Percentiles rank a stretch among this genome's conserved stretches.
Evolutionary conservation across 495 filamentous ascomycete species (phyloP).

Genomic region (Penicillium desertorum): DNA sequence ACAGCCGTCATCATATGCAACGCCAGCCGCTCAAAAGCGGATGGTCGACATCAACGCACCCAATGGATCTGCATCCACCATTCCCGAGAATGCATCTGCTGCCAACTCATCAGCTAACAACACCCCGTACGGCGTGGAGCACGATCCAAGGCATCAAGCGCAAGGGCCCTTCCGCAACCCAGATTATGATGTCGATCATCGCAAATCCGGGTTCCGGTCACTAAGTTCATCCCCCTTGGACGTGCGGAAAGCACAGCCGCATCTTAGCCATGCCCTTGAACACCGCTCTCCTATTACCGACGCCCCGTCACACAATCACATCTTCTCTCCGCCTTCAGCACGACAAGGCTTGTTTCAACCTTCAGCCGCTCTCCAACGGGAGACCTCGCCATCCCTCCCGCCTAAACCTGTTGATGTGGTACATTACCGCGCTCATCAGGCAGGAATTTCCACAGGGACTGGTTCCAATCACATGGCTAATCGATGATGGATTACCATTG

Average conservation of each 20-base stretch:
- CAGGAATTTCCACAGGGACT: constrained; percentile 30
- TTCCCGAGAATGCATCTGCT: constrained; percentile 52
- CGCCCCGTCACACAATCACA: constrained; percentile 31
- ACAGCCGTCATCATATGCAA: constrained; percentile 44
- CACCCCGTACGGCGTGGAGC: constrained; percentile 47
- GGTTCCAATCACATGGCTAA: constrained; percentile 40
- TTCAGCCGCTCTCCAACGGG: constrained; percentile 31
- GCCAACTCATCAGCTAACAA: constrained; percentile 48
- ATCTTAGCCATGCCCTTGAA: constrained; percentile 29
- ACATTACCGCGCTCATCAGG: constrained; percentile 34
- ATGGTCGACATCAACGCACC: constrained; percentile 52
- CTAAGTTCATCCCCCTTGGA: constrained; percentile 47
- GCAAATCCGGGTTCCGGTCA: constrained; percentile 43
- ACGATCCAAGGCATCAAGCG: constrained; percentile 31
- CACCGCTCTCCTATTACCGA: constrained; percentile 26
- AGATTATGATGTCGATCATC: constrained; percentile 40
- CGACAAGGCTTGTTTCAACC: constrained; percentile 40
- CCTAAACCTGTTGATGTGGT: constrained; percentile 38
- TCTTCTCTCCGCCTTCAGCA: constrained; percentile 40
- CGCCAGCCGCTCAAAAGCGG: constrained; percentile 54
- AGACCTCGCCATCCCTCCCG: constrained; percentile 35
- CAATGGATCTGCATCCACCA: constrained; percentile 58
- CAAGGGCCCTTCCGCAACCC: constrained; percentile 33
- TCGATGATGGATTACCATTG: constrained; percentile 23
- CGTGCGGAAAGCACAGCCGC: constrained; percentile 44